Evolutionary conservation across 2,329 filamentous ascomycete species (phyloP).

Genomic region (Aspergillus pseudonomiae): DNA sequence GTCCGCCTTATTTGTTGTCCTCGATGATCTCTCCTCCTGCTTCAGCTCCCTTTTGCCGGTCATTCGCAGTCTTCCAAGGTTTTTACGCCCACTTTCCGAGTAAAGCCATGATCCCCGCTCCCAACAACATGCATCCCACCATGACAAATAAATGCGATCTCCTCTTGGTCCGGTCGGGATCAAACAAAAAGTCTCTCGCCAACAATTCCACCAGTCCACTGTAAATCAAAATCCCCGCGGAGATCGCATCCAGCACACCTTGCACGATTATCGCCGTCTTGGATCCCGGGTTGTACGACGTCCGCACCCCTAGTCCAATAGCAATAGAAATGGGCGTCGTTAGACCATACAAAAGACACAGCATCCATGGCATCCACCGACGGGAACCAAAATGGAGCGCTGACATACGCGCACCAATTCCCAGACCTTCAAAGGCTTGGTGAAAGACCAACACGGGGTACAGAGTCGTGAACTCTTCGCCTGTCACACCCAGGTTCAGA

Average conservation of each 20-base stretch:
- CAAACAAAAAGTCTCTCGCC: conserved; percentile 55
- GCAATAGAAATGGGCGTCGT: conserved; percentile 57
- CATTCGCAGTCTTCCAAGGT: not conserved
- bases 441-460: conserved; percentile 66
- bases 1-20: not conserved
- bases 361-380: conserved; percentile 53
- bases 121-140: conserved; percentile 44
- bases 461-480: conserved; percentile 59
- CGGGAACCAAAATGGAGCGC: conserved; percentile 55
- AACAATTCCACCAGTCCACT: conserved; percentile 55
- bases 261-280: conserved; percentile 49
- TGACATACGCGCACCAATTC: conserved; percentile 63
- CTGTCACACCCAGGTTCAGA: conserved; percentile 62
- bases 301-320: conserved; percentile 51
- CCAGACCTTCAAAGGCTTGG: conserved; percentile 65
- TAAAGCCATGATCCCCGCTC: conserved; percentile 52
- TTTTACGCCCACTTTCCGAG: conserved; percentile 55
- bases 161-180: conserved; percentile 48
- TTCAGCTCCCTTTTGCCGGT: not conserved
- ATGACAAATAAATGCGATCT: conserved; percentile 46
- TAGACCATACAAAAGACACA: conserved; percentile 54
- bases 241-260: conserved; percentile 52
- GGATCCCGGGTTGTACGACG: conserved; percentile 46
- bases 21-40: not conserved
- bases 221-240: conserved; percentile 55